These are phyloP conservation scores for Diospyros lotus DNA, from an alignment of 148 eudicot species.

Conservation along the genomic window DNA sequence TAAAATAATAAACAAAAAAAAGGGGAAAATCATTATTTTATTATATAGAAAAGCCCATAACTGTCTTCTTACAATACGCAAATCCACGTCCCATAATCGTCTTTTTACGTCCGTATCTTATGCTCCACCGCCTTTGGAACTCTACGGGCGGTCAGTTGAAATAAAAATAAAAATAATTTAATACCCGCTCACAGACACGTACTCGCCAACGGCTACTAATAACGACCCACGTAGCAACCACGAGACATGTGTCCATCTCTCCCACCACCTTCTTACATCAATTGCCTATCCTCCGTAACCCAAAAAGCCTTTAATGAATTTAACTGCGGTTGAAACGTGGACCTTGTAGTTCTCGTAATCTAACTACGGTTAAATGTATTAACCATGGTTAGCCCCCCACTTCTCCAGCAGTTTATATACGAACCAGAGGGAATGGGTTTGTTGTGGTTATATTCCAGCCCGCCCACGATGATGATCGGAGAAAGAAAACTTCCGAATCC, in stretches of 20 bases:
- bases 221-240: background rate
- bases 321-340: background rate
- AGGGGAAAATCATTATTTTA: too few relatives aligned
- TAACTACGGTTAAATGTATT: background rate
- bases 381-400: slow-evolving; percentile 5
- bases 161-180: too few relatives aligned
- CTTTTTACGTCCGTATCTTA: too few relatives aligned
- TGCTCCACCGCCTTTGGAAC: background rate
- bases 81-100: too few relatives aligned
- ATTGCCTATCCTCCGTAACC: background rate
- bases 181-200: background rate
- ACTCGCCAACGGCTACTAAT: background rate
- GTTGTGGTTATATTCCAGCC: background rate
- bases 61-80: too few relatives aligned
- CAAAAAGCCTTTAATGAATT: background rate
- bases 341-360: background rate
- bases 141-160: background rate
- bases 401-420: slow-evolving; percentile 1
- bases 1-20: too few relatives aligned
- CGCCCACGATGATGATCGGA: slow-evolving; percentile 15
- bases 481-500: slow-evolving; percentile 19
- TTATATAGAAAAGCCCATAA: too few relatives aligned
- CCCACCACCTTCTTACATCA: too few relatives aligned
- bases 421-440: background rate
- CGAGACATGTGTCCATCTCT: too few relatives aligned